Evolutionary conservation across 768 basidiomycete species (phyloP).

Genomic region (Cubamyces lactineus): DNA sequence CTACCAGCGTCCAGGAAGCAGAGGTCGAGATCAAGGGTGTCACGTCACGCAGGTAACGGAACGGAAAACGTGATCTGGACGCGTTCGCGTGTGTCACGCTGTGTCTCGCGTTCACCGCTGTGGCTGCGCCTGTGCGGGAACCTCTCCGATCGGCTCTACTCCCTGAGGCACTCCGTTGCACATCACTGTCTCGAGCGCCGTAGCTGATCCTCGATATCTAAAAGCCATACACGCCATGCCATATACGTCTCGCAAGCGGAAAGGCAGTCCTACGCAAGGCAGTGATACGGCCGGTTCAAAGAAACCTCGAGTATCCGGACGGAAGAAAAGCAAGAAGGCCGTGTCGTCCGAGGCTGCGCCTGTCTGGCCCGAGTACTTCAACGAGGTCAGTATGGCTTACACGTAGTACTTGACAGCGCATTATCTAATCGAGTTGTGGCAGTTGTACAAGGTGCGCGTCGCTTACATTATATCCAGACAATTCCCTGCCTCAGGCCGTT

Average conservation of each 20-base stretch:
- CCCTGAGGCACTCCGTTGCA: neutral
- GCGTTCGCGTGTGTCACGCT: slow-evolving; percentile 1
- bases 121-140: neutral
- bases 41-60: slow-evolving; percentile 1
- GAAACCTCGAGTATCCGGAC: slow-evolving; percentile 23
- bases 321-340: slow-evolving; percentile 14
- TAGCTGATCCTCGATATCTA: neutral
- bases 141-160: too few relatives aligned
- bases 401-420: neutral
- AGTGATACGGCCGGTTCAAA: slow-evolving; percentile 15
- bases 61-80: slow-evolving; percentile 8
- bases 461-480: neutral
- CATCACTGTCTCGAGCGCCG: neutral
- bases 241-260: slow-evolving; percentile 14
- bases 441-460: slow-evolving; percentile 61
- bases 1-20: neutral
- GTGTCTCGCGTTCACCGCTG: neutral
- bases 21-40: neutral
- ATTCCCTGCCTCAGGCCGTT: neutral
- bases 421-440: neutral
- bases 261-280: neutral
- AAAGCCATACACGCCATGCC: slow-evolving; percentile 3
- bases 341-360: neutral
- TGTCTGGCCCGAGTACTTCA: slow-evolving; percentile 36
- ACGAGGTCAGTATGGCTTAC: slow-evolving; percentile 20